phyloP scores from a whole-genome alignment of 371 early-diverging fungal genomes.

The Catenaria anguillulae region DNA sequence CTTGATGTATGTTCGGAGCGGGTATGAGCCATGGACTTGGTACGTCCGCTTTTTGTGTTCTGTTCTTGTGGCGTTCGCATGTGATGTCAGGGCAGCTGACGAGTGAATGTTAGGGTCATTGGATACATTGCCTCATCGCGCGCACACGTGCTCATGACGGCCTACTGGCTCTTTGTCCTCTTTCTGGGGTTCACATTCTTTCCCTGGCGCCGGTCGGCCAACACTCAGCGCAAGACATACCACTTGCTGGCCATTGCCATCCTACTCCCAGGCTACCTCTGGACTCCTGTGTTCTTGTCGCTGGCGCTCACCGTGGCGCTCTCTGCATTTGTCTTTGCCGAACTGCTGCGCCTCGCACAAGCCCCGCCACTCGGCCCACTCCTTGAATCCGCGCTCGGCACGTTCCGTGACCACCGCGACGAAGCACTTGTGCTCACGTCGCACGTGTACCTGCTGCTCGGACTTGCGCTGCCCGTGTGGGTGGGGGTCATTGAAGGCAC shows the following conservation, averaged over 20 bases:
- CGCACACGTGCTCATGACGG: not conserved
- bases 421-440: not conserved
- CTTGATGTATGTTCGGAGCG: not conserved
- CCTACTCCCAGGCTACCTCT: constrained; percentile 2
- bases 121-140: not conserved
- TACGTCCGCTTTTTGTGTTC: not conserved
- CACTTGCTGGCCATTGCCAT: not conserved
- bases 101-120: not conserved
- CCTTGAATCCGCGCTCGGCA: not conserved
- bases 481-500: not conserved
- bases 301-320: constrained; percentile 7
- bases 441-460: constrained; percentile 7
- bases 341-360: constrained; percentile 2
- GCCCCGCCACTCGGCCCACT: constrained; percentile 6
- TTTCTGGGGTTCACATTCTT: not conserved
- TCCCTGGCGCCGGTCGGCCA: not conserved
- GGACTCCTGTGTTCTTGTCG: constrained; percentile 6
- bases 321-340: constrained; percentile 6
- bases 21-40: constrained; percentile 3
- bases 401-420: constrained; percentile 9
- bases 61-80: not conserved
- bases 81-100: not conserved
- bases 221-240: not conserved
- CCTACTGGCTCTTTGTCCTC: not conserved
- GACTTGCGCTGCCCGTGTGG: constrained; percentile 5